These are phyloP conservation scores for Kockovaella imperatae DNA, from an alignment of 768 basidiomycete species.

Conservation along the genomic window DNA sequence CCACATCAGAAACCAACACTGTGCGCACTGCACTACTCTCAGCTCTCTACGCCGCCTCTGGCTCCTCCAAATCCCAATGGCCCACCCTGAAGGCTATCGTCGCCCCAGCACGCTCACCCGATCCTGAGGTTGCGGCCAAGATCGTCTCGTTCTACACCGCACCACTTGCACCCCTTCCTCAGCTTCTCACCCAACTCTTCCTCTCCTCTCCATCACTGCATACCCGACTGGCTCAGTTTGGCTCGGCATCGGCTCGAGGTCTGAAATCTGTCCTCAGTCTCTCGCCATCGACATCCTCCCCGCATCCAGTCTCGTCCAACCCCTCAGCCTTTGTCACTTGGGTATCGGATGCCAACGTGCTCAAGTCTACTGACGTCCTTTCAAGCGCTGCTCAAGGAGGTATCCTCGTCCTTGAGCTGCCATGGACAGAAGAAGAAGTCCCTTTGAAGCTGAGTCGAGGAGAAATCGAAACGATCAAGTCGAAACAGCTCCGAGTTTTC, in stretches of 20 bases:
- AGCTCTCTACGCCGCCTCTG: conserved; percentile 34
- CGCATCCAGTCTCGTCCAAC: conserved; percentile 48
- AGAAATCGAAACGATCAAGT: conserved; percentile 49
- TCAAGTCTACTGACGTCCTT: conserved; percentile 70
- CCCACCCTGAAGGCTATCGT: conserved; percentile 33
- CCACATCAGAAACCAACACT: conserved; percentile 27
- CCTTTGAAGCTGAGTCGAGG: conserved; percentile 57
- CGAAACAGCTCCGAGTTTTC: conserved; percentile 49
- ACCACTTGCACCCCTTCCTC: conserved; percentile 53
- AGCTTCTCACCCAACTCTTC: conserved; percentile 47
- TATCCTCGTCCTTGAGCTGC: conserved; percentile 62
- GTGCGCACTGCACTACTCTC: conserved; percentile 35
- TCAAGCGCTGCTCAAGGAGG: conserved; percentile 57
- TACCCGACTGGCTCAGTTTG: conserved; percentile 41
- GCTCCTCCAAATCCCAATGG: conserved; percentile 20
- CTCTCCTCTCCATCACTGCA: conserved; percentile 47
- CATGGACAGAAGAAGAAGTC: conserved; percentile 73
- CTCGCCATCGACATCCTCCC: conserved; percentile 31
- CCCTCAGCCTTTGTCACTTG: conserved; percentile 57
- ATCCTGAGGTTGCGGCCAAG: conserved; percentile 42
- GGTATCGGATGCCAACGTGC: conserved; percentile 64
- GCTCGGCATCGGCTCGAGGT: conserved; percentile 40
- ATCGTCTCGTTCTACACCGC: conserved; percentile 59
- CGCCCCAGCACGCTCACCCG: conserved; percentile 8
- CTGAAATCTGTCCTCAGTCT: conserved; percentile 46